Evolutionary conservation across 2,329 filamentous ascomycete species (phyloP).

Genomic region (Fusarium concolor): DNA sequence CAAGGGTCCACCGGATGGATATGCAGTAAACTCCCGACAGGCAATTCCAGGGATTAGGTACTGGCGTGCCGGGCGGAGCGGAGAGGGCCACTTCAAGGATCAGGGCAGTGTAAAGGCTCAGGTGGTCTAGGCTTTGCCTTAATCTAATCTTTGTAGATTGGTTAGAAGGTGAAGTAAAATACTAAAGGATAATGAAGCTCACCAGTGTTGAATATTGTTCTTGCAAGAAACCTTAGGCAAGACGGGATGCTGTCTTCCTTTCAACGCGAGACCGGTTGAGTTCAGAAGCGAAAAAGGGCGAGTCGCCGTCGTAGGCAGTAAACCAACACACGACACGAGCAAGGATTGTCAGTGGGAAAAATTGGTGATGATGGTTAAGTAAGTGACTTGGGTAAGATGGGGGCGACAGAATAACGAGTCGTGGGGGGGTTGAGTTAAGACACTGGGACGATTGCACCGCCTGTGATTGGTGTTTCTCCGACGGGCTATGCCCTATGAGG

Average conservation of each 20-base stretch:
- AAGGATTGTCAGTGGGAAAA: slow-evolving; percentile 10
- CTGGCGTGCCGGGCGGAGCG: slow-evolving; percentile 16
- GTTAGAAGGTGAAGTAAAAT: no score
- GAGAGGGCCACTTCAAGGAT: neutral
- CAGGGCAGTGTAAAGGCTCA: neutral
- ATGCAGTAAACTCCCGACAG: slow-evolving; percentile 31
- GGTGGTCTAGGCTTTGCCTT: neutral
- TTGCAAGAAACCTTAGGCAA: no score
- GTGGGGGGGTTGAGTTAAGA: neutral
- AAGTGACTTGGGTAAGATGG: slow-evolving; percentile 16
- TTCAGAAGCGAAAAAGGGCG: neutral
- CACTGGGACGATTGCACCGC: slow-evolving; percentile 8
- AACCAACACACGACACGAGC: slow-evolving; percentile 13
- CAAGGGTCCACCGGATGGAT: slow-evolving; percentile 38
- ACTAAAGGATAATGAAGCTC: no score
- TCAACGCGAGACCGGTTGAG: no score
- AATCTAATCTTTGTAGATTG: no score
- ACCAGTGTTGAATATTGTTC: no score
- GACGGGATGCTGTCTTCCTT: no score
- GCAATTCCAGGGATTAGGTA: slow-evolving; percentile 17
- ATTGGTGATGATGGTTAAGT: slow-evolving; percentile 19
- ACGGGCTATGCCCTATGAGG: neutral
- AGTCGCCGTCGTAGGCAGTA: neutral
- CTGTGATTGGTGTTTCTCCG: slow-evolving; percentile 18
- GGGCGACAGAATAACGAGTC: slow-evolving; percentile 38